A percentile compares a stretch with the other conserved stretches of the same genome.
phyloP scores from a whole-genome alignment of 805 yeast genomes.

The Kockiozyma suomiensis region DNA sequence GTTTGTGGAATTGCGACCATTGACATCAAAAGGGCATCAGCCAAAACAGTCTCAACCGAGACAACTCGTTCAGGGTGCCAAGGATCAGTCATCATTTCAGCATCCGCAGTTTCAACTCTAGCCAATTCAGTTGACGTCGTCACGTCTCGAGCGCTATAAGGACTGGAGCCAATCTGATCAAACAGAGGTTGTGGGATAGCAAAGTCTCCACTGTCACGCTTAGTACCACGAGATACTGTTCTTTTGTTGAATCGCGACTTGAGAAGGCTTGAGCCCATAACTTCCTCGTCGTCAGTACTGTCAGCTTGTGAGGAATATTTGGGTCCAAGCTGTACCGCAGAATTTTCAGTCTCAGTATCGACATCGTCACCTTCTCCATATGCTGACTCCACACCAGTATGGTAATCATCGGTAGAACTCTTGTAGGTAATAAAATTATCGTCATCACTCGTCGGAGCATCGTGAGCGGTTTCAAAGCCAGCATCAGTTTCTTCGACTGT shows the following conservation, averaged over 20 bases:
- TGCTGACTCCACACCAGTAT: constrained; percentile 39
- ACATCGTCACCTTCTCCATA: constrained; percentile 35
- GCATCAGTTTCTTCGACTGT: constrained; percentile 37
- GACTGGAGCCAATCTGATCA: constrained; percentile 27
- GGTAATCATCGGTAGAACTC: constrained; percentile 30
- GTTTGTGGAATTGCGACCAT: constrained; percentile 34
- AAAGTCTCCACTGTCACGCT: constrained; percentile 30
- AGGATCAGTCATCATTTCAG: constrained; percentile 23
- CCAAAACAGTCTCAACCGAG: constrained; percentile 16
- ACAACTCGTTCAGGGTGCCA: constrained; percentile 15
- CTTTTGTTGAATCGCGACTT: constrained; percentile 6
- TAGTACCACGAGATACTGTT: background rate
- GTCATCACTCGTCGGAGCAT: constrained; percentile 39
- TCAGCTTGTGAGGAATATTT: background rate
- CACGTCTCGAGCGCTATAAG: constrained; percentile 1
- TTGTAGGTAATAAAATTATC: constrained; percentile 18
- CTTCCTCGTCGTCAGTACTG: constrained; percentile 28
- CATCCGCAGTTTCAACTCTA: background rate
- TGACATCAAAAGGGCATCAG: constrained; percentile 27
- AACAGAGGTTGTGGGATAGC: constrained; percentile 28
- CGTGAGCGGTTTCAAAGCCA: constrained; percentile 34
- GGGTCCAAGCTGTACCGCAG: constrained; percentile 2
- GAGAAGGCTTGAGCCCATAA: constrained; percentile 21
- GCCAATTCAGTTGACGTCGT: constrained; percentile 13
- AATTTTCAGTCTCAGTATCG: constrained; percentile 41